Percentiles rank a stretch among this genome's conserved stretches.
These are phyloP conservation scores for Eutypa lata DNA, from an alignment of 2,329 filamentous ascomycete genomes.

Conservation along the genomic window DNA sequence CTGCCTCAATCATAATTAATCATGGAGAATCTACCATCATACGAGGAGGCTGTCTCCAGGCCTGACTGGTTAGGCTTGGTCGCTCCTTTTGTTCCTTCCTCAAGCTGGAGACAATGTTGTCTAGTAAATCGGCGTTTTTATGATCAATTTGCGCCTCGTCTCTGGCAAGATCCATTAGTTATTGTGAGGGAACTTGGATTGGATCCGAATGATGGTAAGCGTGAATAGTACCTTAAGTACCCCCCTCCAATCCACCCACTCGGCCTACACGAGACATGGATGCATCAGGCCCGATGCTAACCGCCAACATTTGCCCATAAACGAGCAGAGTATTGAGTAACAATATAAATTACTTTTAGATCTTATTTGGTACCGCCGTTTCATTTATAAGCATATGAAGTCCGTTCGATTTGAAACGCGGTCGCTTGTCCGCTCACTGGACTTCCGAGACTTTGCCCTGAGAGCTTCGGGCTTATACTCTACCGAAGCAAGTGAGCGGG, in stretches of 20 bases:
- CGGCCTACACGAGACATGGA: too few species aligned
- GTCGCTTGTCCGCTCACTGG: conserved; percentile 43
- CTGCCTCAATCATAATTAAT: not conserved
- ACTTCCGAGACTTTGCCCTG: conserved; percentile 43
- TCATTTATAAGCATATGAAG: conserved; percentile 39
- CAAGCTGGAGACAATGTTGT: conserved; percentile 44
- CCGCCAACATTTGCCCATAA: not conserved
- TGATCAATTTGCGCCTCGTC: conserved; percentile 45
- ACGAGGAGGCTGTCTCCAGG: conserved; percentile 45
- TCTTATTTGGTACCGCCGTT: conserved; percentile 45
- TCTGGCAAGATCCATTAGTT: conserved; percentile 51
- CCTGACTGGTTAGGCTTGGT: conserved; percentile 49
- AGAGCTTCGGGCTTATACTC: conserved; percentile 39
- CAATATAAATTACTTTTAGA: conserved; percentile 32
- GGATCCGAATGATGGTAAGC: conserved; percentile 45
- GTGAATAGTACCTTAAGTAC: too few species aligned
- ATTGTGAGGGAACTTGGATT: conserved; percentile 36
- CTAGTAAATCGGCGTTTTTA: conserved; percentile 47
- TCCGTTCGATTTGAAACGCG: conserved; percentile 35
- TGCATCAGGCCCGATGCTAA: too few species aligned
- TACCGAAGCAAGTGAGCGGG: conserved; percentile 32
- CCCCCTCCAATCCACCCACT: too few species aligned
- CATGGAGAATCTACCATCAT: conserved; percentile 47
- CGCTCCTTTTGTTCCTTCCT: conserved; percentile 39
- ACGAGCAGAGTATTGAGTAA: too few species aligned